Base-by-base conservation (phyloP, 2,329 filamentous ascomycete species). In the Venturia oleaginea region DNA sequence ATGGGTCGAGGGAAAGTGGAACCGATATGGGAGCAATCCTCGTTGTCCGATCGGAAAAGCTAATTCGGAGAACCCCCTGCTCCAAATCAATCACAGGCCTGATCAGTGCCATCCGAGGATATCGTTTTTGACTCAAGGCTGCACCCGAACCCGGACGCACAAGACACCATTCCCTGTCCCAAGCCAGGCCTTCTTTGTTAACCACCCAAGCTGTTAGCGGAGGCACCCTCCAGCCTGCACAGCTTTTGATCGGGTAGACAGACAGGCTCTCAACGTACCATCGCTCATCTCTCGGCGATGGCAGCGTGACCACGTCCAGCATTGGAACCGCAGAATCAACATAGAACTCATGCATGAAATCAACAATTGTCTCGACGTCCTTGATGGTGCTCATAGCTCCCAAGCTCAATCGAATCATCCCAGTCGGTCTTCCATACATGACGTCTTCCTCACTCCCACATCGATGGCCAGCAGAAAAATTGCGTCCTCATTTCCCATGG, bases 91-190 rank as follows among this genome's bases (percentile, higher is more conserved):
- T 79, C 4, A 72, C 75, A 7, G 94, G 93, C 61, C 83, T 83
- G 62, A 99, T 81, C 4, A 97, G 82, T 15, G 91, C 89, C 93
- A 99, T 97, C 40, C 81, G 85, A 2, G 92, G 90, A 72, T 94
- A 88, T 68, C 87, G 83, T 76, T 97, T 99, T 75, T 97, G 93
- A 72, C 85, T 96, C 63, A 99, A 79, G 6, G 89, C 91, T 69
- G 87, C 86, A 0, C 91, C 89, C 1, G 92, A 95, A 54, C 91
- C 92, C 71, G 87, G 84, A 72, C 97, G 92, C 17, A 99, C 81
- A 24, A 99, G 79, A 76, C 93, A 97, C 93, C 94, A 99, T 78
- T 97, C 93, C 67, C 94, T 84, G 74, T 99, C 94, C 92, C 93
- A 97, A 10, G 87, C 89, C 2, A 99, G 80, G 0, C 94, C 94